Conservation (phyloP, 2,329 filamentous ascomycete species). For the Botrytis aclada region DNA sequence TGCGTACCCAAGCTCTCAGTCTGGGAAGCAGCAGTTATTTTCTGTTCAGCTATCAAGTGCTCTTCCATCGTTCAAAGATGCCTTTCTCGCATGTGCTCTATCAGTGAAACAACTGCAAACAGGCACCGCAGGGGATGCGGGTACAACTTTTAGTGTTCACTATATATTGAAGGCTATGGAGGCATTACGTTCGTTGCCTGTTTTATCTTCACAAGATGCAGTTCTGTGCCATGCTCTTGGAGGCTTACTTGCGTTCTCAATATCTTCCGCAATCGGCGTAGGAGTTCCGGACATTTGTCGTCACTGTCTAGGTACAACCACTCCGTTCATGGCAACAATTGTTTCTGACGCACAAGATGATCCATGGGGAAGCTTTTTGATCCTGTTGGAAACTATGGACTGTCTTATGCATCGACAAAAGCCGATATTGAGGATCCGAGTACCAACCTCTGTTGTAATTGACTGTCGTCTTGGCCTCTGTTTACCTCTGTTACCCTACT, state of each 20-base stretch:
- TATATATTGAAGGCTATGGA: conserved; percentile 29
- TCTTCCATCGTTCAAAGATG: conserved; percentile 30
- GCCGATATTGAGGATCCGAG: conserved; percentile 28
- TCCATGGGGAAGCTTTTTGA: conserved; percentile 29
- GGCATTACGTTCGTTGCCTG: conserved; percentile 29
- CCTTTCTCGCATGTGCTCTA: conserved; percentile 33
- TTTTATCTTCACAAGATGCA: conserved; percentile 27
- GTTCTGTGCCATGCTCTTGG: conserved; percentile 31
- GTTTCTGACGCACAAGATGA: conserved; percentile 23
- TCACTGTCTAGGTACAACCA: conserved; percentile 30
- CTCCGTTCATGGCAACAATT: conserved; percentile 23
- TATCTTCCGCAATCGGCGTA: conserved; percentile 33
- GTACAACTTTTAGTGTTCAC: conserved; percentile 21
- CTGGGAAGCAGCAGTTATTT: background rate
- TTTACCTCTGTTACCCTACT: conserved; percentile 32
- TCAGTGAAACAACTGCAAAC: conserved; percentile 26
- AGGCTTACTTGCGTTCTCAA: conserved; percentile 28
- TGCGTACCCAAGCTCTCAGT: conserved; percentile 4
- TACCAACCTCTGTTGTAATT: conserved; percentile 14
- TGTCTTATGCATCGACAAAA: conserved; percentile 33
- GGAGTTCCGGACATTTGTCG: conserved; percentile 33
- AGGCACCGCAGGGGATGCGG: conserved; percentile 11
- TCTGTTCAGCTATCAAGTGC: background rate
- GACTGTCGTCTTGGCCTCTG: conserved; percentile 34
- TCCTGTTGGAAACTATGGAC: conserved; percentile 34